Evolutionary conservation across 305 asterid species (phyloP).

Genomic region (Plantago lanceolata): DNA sequence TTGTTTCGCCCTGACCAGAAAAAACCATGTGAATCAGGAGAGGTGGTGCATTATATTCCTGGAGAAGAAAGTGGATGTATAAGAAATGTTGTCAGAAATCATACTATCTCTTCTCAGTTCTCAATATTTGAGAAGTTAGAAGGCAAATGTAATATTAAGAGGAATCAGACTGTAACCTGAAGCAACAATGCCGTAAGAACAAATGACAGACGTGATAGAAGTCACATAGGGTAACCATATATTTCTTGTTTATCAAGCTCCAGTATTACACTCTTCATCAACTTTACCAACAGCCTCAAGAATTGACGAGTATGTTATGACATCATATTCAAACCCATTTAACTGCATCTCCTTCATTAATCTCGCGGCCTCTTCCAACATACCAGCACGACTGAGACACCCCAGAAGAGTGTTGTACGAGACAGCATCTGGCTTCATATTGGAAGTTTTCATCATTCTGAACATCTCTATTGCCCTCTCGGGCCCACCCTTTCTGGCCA

Average conservation of each 20-base stretch:
- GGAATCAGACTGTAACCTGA: background rate
- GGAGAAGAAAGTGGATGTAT: too few relatives aligned
- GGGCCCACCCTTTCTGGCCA: slow-evolving; percentile 64
- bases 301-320: slow-evolving; percentile 76
- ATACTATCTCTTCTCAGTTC: too few relatives aligned
- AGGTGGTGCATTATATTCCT: too few relatives aligned
- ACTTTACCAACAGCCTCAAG: slow-evolving; percentile 89
- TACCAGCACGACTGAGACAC: slow-evolving; percentile 82
- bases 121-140: background rate
- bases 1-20: too few relatives aligned
- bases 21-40: too few relatives aligned
- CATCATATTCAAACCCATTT: slow-evolving; percentile 74
- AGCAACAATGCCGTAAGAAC: background rate
- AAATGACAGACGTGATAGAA: background rate
- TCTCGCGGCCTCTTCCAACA: slow-evolving; percentile 93
- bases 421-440: slow-evolving; percentile 67
- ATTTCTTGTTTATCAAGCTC: slow-evolving; percentile 22
- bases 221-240: slow-evolving; percentile 7
- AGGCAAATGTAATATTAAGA: background rate
- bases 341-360: slow-evolving; percentile 82
- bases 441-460: slow-evolving; percentile 52
- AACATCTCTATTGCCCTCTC: slow-evolving; percentile 67
- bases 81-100: too few relatives aligned
- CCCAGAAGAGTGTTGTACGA: slow-evolving; percentile 82
- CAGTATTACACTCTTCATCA: slow-evolving; percentile 40